A percentile compares a stretch with the other conserved stretches of the same genome.
These are phyloP conservation scores for Corrigiola litoralis DNA, from an alignment of 179 eudicot genomes.

Conservation along the genomic window DNA sequence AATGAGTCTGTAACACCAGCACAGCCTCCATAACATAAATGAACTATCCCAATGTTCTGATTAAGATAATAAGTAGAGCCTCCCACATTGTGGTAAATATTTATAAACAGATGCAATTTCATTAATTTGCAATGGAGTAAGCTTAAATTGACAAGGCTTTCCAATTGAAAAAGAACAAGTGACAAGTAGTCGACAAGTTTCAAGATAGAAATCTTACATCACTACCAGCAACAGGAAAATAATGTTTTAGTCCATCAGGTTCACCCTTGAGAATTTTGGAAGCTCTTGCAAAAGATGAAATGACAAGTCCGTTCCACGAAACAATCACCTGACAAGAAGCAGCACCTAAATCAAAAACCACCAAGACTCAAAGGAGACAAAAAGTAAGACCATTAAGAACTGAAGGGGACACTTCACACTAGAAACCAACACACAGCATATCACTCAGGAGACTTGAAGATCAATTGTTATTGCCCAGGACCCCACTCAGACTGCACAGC, in stretches of 20 bases:
- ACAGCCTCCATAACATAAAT: no score
- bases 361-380: neutral
- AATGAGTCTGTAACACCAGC: no score
- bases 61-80: no score
- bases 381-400: no score
- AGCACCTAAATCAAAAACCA: neutral
- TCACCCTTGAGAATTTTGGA: conserved; percentile 71
- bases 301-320: conserved; percentile 91
- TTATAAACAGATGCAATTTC: no score
- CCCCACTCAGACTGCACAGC: neutral
- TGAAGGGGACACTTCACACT: no score
- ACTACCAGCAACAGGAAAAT: conserved; percentile 67
- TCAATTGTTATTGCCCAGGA: neutral
- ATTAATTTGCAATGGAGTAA: no score
- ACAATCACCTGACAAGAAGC: conserved; percentile 67
- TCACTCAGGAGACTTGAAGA: neutral
- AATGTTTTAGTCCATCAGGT: conserved; percentile 51
- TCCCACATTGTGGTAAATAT: no score
- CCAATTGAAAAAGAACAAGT: neutral
- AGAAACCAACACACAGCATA: neutral
- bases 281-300: conserved; percentile 90
- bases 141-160: no score
- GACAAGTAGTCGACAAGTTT: neutral
- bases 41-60: no score
- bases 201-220: conserved; percentile 48